These are phyloP conservation scores for Chalciporus chontae DNA, from an alignment of 768 basidiomycete species.

Conservation along the genomic window DNA sequence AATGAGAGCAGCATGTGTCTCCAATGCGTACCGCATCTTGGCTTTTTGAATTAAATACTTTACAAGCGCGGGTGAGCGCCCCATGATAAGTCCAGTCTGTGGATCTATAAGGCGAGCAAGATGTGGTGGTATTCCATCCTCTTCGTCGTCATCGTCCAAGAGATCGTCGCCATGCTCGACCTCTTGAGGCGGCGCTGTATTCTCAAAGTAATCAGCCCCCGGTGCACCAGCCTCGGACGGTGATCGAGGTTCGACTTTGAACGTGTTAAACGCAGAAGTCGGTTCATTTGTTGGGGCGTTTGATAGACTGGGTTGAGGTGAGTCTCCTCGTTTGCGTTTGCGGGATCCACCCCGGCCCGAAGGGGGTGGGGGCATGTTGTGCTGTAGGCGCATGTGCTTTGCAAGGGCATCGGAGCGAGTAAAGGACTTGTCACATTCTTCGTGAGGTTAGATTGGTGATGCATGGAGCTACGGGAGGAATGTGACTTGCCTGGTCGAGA, in stretches of 20 bases:
- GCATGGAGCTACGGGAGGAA: not conserved
- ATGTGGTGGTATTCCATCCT: conserved; percentile 53
- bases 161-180: conserved; percentile 15
- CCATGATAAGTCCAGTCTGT: conserved; percentile 59
- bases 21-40: conserved; percentile 64
- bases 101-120: conserved; percentile 51
- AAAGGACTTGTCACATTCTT: conserved; percentile 94
- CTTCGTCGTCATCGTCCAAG: conserved; percentile 31
- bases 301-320: conserved; percentile 20
- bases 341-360: conserved; percentile 69
- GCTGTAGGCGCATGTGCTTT: conserved; percentile 89
- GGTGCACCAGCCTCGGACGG: conserved; percentile 36
- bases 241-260: conserved; percentile 58
- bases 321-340: conserved; percentile 61
- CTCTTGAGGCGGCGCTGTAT: conserved; percentile 12
- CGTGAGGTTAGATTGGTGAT: not conserved
- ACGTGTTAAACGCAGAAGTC: conserved; percentile 48
- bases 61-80: conserved; percentile 64
- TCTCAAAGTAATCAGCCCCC: conserved; percentile 32
- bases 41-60: conserved; percentile 72
- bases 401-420: conserved; percentile 91
- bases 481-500: conserved; percentile 61
- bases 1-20: conserved; percentile 62
- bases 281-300: conserved; percentile 22
- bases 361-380: conserved; percentile 70